These are phyloP conservation scores for Fusarium avenaceum DNA, from an alignment of 2,329 filamentous ascomycete genomes.

Conservation along the genomic window DNA sequence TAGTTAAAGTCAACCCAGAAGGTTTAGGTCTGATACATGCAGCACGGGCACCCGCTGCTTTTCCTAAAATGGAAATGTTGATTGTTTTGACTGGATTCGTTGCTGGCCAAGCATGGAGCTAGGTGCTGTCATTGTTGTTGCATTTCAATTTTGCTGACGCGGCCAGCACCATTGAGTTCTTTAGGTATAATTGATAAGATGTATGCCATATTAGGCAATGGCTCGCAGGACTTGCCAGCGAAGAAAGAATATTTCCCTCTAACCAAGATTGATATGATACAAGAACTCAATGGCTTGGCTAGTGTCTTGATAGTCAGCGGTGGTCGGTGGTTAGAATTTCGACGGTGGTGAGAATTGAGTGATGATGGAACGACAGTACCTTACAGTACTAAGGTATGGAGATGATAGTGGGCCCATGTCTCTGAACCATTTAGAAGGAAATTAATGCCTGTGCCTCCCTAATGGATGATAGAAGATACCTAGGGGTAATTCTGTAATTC, in stretches of 20 bases:
- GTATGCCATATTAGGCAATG: slow-evolving; percentile 11
- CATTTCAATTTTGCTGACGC: slow-evolving; percentile 27
- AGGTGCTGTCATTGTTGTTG: slow-evolving; percentile 20
- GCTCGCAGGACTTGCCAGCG: not conserved
- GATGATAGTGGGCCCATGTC: slow-evolving; percentile 30
- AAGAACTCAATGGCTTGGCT: slow-evolving; percentile 31
- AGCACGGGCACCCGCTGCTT: not conserved
- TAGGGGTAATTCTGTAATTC: slow-evolving; percentile 12
- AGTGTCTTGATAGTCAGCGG: slow-evolving; percentile 19
- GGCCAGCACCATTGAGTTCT: slow-evolving; percentile 4
- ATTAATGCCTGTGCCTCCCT: slow-evolving; percentile 31
- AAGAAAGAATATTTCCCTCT: not conserved
- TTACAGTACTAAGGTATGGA: not conserved
- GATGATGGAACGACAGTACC: not conserved
- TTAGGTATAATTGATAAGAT: slow-evolving; percentile 6
- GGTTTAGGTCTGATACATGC: not conserved
- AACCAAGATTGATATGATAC: not conserved
- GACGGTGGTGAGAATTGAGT: slow-evolving; percentile 5
- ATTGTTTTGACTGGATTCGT: slow-evolving; percentile 25
- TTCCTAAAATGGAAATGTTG: slow-evolving; percentile 4
- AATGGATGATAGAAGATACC: not conserved
- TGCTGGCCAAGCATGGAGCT: slow-evolving; percentile 36
- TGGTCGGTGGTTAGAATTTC: slow-evolving; percentile 15
- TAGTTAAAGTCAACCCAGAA: slow-evolving; percentile 24
- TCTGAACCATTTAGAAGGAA: slow-evolving; percentile 39